phyloP scores from a whole-genome alignment of 257 asterid genomes.

The Craterostigma plantagineum region DNA sequence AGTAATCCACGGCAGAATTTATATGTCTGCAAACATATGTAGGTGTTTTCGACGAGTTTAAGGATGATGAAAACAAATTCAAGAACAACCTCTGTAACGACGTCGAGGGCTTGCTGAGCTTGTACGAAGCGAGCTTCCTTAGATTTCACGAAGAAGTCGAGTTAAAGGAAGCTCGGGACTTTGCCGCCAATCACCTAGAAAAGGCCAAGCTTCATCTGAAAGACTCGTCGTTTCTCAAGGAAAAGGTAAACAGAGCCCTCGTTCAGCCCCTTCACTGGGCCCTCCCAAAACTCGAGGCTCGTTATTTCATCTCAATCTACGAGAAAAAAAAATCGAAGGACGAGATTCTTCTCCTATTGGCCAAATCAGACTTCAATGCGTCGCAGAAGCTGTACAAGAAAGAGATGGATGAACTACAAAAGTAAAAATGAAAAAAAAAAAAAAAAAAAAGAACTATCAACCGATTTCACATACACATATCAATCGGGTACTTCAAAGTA shows the following conservation, averaged over 20 bases:
- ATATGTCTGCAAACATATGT: no score
- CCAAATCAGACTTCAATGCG: neutral
- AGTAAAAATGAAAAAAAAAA: no score
- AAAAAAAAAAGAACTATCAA: no score
- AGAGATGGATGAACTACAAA: neutral
- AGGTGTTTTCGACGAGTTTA: slow-evolving; percentile 7
- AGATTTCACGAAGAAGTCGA: slow-evolving; percentile 13
- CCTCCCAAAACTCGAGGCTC: neutral
- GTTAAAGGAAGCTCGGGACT: slow-evolving; percentile 11
- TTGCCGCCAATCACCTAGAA: neutral
- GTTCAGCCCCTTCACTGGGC: neutral
- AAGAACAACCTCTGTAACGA: slow-evolving; percentile 1
- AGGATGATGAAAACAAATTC: slow-evolving; percentile 3
- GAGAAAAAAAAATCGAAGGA: neutral
- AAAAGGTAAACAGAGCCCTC: neutral
- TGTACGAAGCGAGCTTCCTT: slow-evolving; percentile 15
- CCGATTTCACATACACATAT: no score
- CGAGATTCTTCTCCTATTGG: neutral
- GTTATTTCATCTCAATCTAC: slow-evolving; percentile 1
- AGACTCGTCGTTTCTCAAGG: neutral
- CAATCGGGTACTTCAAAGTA: no score
- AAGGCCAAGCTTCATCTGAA: neutral
- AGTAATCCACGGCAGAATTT: no score
- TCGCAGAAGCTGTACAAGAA: slow-evolving; percentile 2
- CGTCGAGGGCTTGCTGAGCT: slow-evolving; percentile 9